Evolutionary conservation across 805 yeast species (phyloP).

Genomic region (Lipomyces starkeyi): DNA sequence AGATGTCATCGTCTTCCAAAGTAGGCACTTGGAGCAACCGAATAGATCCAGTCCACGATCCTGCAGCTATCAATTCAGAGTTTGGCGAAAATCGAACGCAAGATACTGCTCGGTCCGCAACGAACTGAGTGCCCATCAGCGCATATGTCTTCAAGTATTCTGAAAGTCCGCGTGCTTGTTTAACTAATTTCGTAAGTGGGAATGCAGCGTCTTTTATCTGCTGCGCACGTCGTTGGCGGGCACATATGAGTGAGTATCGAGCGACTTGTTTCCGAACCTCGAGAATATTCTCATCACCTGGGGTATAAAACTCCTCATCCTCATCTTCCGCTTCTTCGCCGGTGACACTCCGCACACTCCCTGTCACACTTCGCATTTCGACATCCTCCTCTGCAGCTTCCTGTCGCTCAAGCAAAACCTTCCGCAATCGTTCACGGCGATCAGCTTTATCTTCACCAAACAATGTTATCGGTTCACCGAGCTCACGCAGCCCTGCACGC

Average conservation of each 20-base stretch:
- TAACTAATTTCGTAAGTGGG: slow-evolving; percentile 53
- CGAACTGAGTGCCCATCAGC: slow-evolving; percentile 70
- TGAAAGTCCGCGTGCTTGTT: slow-evolving; percentile 54
- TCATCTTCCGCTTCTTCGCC: slow-evolving; percentile 54
- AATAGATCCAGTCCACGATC: slow-evolving; percentile 84
- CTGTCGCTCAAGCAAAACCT: slow-evolving; percentile 48
- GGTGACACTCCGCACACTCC: slow-evolving; percentile 34
- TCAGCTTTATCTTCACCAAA: slow-evolving; percentile 66
- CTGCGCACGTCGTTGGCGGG: slow-evolving; percentile 20
- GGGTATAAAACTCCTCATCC: slow-evolving; percentile 85
- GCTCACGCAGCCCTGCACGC: slow-evolving; percentile 51
- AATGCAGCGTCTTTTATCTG: slow-evolving; percentile 40
- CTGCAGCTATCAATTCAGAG: slow-evolving; percentile 57
- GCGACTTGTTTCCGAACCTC: slow-evolving; percentile 61
- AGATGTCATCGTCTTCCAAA: slow-evolving; percentile 45
- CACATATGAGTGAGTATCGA: slow-evolving; percentile 53
- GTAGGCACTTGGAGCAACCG: slow-evolving; percentile 54
- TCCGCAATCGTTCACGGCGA: slow-evolving; percentile 64
- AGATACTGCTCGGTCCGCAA: slow-evolving; percentile 73
- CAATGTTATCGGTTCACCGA: slow-evolving; percentile 63
- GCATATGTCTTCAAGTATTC: slow-evolving; percentile 48
- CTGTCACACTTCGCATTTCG: slow-evolving; percentile 31
- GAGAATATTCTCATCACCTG: slow-evolving; percentile 64
- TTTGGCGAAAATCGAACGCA: slow-evolving; percentile 55
- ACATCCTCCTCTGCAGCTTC: slow-evolving; percentile 36